Percentiles rank a stretch among this genome's conserved stretches.
Evolutionary conservation across 306 rosid species (phyloP).

Genomic region (Rosa multiflora): DNA sequence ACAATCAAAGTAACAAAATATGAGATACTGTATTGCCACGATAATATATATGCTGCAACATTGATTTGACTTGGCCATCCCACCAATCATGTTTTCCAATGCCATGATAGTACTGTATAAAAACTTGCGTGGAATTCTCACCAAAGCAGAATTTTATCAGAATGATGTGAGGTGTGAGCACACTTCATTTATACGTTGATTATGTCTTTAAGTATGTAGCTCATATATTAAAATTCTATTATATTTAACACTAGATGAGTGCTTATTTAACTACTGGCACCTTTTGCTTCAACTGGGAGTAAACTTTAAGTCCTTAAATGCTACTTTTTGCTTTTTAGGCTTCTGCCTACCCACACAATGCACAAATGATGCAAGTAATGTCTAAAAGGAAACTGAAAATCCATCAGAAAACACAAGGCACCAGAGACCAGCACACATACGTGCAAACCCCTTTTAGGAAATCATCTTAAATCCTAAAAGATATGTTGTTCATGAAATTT

Average conservation of each 20-base stretch:
- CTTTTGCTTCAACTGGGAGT: not conserved
- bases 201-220: not conserved
- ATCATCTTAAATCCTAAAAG: not conserved
- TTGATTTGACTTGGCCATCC: not conserved
- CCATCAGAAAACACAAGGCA: not conserved
- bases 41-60: not conserved
- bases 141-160: not conserved
- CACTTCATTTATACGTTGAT: not conserved
- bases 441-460: not conserved
- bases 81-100: not conserved
- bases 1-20: conserved; percentile 1
- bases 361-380: not conserved
- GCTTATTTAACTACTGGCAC: not conserved
- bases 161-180: not conserved
- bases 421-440: not conserved
- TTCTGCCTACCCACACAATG: conserved; percentile 2
- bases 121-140: not conserved
- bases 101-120: not conserved
- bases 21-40: conserved; percentile 5
- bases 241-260: not conserved
- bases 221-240: not conserved
- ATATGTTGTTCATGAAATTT: not conserved
- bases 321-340: not conserved
- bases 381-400: not conserved
- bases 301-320: not conserved